Evolutionary conservation across 1,284 basidiomycete genomes (phyloP), one percentile per base, ranked within the genome.

Genomic region (Ustilago vetiveriae): DNA sequence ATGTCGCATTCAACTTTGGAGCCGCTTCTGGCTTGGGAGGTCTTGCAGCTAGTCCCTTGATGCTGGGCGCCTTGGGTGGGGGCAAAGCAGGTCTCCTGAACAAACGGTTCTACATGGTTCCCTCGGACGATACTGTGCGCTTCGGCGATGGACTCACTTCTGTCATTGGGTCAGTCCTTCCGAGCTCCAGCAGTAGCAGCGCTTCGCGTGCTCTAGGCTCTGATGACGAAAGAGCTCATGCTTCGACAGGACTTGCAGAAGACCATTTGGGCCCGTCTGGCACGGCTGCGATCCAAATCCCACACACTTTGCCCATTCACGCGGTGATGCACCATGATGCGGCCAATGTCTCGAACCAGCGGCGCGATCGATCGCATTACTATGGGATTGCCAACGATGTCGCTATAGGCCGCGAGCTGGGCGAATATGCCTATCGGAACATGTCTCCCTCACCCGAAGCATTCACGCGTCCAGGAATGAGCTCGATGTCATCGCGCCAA

Each of bases 111-210:
- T 92, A 88, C 75, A 88, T 90, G 3, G 86, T 95, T 1, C 88
- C 90, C 2, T 81, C 82, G 2, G 91, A 95, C 77, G 88, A 89
- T 4, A 94, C 92, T 0, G 81, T 88, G 53, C 88, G 92, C 17
- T 86, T 94, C 40, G 94, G 94, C 9, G 92, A 92, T 64, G 87
- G 84, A 45, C 85, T 16, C 76, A 87, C 39, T 84, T 87, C 69
- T 7, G 54, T 78, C n/a, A 37, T 71, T 23, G 71, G 67, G 8
- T 42, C 41, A 14, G 24, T 45, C n/a, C 33, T 52, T 3, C 14
- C 33, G 8, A 45, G 47, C 9, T n/a, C 37, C 6, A 36, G 53
- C 6, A 37, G n/a, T 6, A 36, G 53, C 6, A 37, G n/a, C 3
- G 14, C 54, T n/a, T 22, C 40, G 23, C 54, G 58, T 24, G 42